phyloP scores from a whole-genome alignment of 2,329 filamentous ascomycete genomes.

The Didymella glomerata region DNA sequence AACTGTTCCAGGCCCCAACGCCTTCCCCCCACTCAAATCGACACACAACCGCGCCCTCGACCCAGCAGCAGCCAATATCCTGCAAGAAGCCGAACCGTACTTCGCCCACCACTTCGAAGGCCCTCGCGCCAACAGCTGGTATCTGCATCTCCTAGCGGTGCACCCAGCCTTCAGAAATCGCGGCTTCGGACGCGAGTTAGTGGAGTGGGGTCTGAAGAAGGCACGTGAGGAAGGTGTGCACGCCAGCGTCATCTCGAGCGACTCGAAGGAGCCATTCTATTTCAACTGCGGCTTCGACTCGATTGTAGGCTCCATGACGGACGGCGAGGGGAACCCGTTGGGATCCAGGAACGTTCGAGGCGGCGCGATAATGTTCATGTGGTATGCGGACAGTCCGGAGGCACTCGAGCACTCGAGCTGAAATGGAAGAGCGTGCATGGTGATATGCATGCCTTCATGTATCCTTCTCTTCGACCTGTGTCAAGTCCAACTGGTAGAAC shows the following conservation, averaged over 20 bases:
- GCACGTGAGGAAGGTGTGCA: background rate
- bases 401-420: background rate
- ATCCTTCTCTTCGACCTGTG: background rate
- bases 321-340: background rate
- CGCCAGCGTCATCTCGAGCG: background rate
- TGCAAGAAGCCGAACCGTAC: background rate
- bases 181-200: background rate
- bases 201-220: background rate
- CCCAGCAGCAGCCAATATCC: background rate
- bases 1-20: background rate
- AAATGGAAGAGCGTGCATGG: background rate
- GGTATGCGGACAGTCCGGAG: background rate
- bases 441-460: background rate
- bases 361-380: background rate
- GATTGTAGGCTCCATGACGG: background rate
- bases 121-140: background rate
- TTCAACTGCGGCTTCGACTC: background rate
- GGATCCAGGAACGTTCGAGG: background rate
- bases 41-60: background rate
- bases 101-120: background rate
- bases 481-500: slow-evolving; percentile 57
- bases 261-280: background rate
- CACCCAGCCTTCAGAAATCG: background rate
- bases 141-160: background rate
- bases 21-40: background rate